Evolutionary conservation across 2,329 filamentous ascomycete species (phyloP), one percentile per base, ranked within the genome.

Genomic region (Fusarium longipes): DNA sequence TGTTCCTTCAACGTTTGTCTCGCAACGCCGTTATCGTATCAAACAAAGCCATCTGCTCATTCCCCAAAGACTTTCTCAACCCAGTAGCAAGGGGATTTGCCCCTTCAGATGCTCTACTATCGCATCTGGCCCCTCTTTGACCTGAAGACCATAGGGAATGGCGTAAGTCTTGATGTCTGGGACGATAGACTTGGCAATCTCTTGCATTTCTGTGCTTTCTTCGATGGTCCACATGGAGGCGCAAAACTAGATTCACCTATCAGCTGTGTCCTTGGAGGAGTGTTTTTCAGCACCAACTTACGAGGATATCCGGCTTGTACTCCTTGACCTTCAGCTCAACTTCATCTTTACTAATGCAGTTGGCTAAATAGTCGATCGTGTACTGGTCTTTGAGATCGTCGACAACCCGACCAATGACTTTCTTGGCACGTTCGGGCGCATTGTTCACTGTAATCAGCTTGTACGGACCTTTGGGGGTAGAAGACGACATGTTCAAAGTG

Each of bases 371-470:
- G 40, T 84, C 79, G 67, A 91, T 90, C 3, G 82, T 86, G 76
- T 91, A 91, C 38, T 79, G 79, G 59, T 89, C 87, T 73, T 87
- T 88, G 36, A 92, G 76, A 10, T 82, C 83, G 54, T 89, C 86
- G 14, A 85, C 82, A 29, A 92, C 77, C 1, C 85, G 82, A 12
- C 88, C 88, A 70, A 90, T 85, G 33, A 92, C 77, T 10, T 80
- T 78, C 77, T 87, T 86, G 32, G 89, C 89, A 55, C 88, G 82
- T 62, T 90, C 88, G 1, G 89, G 89, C 2, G 84, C 87, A 5
- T 84, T 90, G 78, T 91, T 91, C 67, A 91, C 88, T 2, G 88
- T 91, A 27, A 91, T 84, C 9, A 91, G 83, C 67, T 81, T 85
- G 78, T 83, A 91, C 7, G 87, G 87, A n/a, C 86, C 86, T 67